Percentiles rank a stretch among this genome's conserved stretches.
Evolutionary conservation across 2,329 filamentous ascomycete genomes (phyloP).

Genomic region (Fusarium metavorans): DNA sequence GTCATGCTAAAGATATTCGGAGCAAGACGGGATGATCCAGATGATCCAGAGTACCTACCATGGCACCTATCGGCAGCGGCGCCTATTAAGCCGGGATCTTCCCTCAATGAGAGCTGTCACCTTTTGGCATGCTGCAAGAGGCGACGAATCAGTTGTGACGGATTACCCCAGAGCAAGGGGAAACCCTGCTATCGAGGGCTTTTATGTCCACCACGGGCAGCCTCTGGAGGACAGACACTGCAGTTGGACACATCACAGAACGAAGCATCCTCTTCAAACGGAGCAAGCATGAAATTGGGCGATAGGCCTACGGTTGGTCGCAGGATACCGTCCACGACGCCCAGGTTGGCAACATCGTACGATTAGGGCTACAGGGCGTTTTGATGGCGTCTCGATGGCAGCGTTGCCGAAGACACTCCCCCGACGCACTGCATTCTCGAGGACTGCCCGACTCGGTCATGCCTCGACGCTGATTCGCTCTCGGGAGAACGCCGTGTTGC

Average conservation of each 20-base stretch:
- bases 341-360: constrained; percentile 30
- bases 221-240: background rate
- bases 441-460: constrained; percentile 26
- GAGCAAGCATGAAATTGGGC: background rate
- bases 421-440: constrained; percentile 12
- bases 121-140: constrained; percentile 1
- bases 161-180: background rate
- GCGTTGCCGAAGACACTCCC: constrained; percentile 18
- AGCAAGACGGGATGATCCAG: background rate
- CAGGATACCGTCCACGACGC: background rate
- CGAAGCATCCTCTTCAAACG: background rate
- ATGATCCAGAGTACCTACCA: background rate
- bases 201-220: background rate
- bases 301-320: background rate
- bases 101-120: background rate
- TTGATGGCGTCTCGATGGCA: constrained; percentile 6
- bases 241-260: background rate
- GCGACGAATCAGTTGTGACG: background rate
- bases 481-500: constrained; percentile 10
- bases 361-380: constrained; percentile 27
- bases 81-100: background rate
- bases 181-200: background rate
- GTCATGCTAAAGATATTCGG: background rate
- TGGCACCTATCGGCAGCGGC: background rate
- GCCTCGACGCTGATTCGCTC: background rate